phyloP scores from a whole-genome alignment of 768 basidiomycete species.

The Dacryopinax primogenitus region DNA sequence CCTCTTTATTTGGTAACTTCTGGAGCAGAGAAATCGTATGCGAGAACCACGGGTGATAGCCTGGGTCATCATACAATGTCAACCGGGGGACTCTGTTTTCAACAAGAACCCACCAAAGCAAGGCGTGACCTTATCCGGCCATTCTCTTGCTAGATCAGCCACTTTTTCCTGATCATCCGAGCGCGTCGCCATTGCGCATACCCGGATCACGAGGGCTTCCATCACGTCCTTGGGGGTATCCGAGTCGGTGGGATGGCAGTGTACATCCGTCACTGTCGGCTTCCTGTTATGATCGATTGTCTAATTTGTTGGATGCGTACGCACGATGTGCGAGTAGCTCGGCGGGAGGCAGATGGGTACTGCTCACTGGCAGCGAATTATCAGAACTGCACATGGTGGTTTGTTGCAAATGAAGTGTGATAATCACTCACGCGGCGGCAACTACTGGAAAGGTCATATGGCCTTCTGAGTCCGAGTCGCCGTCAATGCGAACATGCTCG shows the following conservation, averaged over 20 bases:
- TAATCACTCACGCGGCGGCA: not conserved
- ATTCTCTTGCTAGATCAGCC: constrained; percentile 43
- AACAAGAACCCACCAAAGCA: constrained; percentile 59
- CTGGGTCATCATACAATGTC: constrained; percentile 29
- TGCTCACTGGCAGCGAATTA: not conserved
- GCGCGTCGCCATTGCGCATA: constrained; percentile 62
- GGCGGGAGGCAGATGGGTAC: constrained; percentile 8
- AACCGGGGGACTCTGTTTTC: not conserved
- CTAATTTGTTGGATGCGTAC: not conserved
- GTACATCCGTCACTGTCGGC: constrained; percentile 59
- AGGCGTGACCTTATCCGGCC: constrained; percentile 55
- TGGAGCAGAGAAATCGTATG: constrained; percentile 51
- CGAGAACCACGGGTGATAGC: constrained; percentile 91
- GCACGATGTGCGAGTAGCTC: constrained; percentile 39
- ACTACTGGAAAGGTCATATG: not conserved
- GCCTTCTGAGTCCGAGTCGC: not conserved
- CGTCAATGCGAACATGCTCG: not conserved
- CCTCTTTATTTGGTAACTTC: constrained; percentile 38
- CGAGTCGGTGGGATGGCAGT: constrained; percentile 87
- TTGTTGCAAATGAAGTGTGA: not conserved
- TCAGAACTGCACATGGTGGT: not conserved
- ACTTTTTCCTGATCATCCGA: constrained; percentile 60
- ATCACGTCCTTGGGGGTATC: constrained; percentile 37
- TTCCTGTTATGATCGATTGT: constrained; percentile 3
- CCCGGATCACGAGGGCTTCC: constrained; percentile 44